phyloP scores from a whole-genome alignment of 306 rosid genomes.

The Prunus salicina region DNA sequence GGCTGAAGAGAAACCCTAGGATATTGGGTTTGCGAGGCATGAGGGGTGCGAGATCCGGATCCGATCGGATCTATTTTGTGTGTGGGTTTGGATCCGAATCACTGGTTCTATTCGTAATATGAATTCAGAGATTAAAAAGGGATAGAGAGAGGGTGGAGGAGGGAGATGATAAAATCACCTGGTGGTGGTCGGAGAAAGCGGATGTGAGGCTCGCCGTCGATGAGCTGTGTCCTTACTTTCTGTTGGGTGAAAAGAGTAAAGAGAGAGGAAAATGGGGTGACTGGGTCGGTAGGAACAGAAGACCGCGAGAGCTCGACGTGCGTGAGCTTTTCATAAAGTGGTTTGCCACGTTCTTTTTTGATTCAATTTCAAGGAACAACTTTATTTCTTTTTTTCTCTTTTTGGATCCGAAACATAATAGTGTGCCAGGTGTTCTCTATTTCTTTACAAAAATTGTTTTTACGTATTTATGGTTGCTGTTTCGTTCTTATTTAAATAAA shows the following conservation, averaged over 20 bases:
- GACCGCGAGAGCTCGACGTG: neutral
- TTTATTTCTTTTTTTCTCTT: no score
- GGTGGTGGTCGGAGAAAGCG: slow-evolving; percentile 10
- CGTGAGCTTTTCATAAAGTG: neutral
- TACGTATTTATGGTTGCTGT: no score
- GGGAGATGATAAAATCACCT: slow-evolving; percentile 16
- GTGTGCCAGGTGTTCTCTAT: neutral
- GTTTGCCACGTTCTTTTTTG: slow-evolving; percentile 1
- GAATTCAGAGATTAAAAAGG: neutral
- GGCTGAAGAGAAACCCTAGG: slow-evolving; percentile 26
- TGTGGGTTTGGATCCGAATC: slow-evolving; percentile 2
- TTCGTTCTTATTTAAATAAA: no score
- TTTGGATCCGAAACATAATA: neutral
- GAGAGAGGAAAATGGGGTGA: neutral
- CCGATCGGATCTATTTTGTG: slow-evolving; percentile 16
- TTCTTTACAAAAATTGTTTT: no score
- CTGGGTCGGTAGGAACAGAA: neutral
- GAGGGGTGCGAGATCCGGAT: slow-evolving; percentile 40
- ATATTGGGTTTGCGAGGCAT: slow-evolving; percentile 58
- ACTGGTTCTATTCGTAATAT: neutral
- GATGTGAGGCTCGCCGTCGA: slow-evolving; percentile 31
- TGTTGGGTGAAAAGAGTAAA: neutral
- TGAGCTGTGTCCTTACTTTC: neutral
- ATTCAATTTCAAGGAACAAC: neutral
- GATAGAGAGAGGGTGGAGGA: neutral